Conservation (phyloP, 495 filamentous ascomycete species). For the Massariosphaeria phaeospora region DNA sequence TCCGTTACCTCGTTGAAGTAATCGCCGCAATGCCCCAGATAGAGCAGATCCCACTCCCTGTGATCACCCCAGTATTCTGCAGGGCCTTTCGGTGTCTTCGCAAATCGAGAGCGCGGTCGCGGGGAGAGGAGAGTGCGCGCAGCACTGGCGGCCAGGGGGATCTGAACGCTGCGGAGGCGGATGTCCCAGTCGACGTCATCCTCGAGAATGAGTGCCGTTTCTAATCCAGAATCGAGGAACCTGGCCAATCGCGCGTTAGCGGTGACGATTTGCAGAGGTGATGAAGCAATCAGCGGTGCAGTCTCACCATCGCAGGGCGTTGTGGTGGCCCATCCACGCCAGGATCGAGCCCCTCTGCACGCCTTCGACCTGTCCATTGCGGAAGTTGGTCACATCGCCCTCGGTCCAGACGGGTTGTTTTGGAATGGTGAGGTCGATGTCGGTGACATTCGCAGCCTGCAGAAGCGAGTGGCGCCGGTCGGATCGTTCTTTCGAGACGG, state of each 20-base stretch:
- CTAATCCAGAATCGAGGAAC: slow-evolving; percentile 42
- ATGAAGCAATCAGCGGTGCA: no score
- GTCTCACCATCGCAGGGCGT: slow-evolving; percentile 36
- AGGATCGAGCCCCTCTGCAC: slow-evolving; percentile 33
- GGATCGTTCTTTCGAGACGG: slow-evolving; percentile 34
- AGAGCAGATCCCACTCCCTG: slow-evolving; percentile 43
- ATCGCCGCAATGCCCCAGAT: slow-evolving; percentile 45
- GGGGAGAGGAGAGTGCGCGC: slow-evolving; percentile 29
- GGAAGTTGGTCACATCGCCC: slow-evolving; percentile 29
- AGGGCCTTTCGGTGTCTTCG: slow-evolving; percentile 12
- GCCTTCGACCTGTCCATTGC: slow-evolving; percentile 24
- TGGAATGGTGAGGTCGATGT: slow-evolving; percentile 39
- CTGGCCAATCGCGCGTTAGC: slow-evolving; percentile 18
- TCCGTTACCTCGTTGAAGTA: slow-evolving; percentile 27
- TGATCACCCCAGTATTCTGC: slow-evolving; percentile 37
- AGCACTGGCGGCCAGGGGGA: slow-evolving; percentile 35
- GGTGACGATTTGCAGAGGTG: no score
- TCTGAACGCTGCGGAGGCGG: slow-evolving; percentile 36
- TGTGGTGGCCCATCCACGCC: slow-evolving; percentile 40
- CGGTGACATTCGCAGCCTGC: slow-evolving; percentile 38
- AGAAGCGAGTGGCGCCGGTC: slow-evolving; percentile 32
- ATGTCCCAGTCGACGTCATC: slow-evolving; percentile 49
- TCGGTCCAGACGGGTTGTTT: slow-evolving; percentile 39
- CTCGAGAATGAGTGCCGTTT: slow-evolving; percentile 47
- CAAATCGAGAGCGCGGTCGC: slow-evolving; percentile 3